Conservation (phyloP, 2,329 filamentous ascomycete genomes). For the Geosmithia putterillii region DNA sequence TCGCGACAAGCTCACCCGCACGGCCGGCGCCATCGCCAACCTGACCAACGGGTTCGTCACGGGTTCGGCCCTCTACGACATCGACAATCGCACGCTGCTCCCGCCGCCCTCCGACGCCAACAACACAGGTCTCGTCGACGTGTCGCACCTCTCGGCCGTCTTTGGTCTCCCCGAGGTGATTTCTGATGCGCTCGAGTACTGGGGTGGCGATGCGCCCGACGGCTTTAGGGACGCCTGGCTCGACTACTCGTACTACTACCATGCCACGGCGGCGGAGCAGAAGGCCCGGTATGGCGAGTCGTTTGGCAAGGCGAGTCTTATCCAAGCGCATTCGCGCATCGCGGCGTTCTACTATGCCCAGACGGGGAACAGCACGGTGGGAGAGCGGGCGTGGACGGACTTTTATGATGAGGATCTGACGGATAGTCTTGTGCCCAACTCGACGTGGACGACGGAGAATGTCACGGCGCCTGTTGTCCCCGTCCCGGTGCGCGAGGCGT, state of each 20-base stretch:
- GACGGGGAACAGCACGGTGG: constrained; percentile 31
- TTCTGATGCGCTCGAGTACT: constrained; percentile 39
- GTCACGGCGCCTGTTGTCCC: constrained; percentile 31
- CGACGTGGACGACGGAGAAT: constrained; percentile 19
- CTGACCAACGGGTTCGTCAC: constrained; percentile 49
- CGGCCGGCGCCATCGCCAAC: constrained; percentile 35
- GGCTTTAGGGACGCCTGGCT: constrained; percentile 43
- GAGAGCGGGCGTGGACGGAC: constrained; percentile 39
- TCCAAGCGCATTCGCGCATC: constrained; percentile 45
- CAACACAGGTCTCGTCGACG: constrained; percentile 35
- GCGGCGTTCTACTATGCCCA: constrained; percentile 39
- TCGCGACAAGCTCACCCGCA: constrained; percentile 32
- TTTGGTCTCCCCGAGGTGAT: constrained; percentile 48
- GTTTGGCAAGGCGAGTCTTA: constrained; percentile 33
- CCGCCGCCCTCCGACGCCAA: constrained; percentile 39
- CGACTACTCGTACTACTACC: constrained; percentile 49
- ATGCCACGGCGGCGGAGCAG: constrained; percentile 35
- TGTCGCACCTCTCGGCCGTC: constrained; percentile 44
- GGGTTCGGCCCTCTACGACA: constrained; percentile 38
- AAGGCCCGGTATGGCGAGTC: constrained; percentile 34
- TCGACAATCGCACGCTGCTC: constrained; percentile 31
- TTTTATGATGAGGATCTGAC: constrained; percentile 29
- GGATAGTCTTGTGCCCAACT: constrained; percentile 27
- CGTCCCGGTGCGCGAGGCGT: constrained; percentile 37
- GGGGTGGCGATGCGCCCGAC: constrained; percentile 27